These are phyloP conservation scores for Anthostomella pinea DNA, from an alignment of 2,329 filamentous ascomycete species.

Conservation along the genomic window DNA sequence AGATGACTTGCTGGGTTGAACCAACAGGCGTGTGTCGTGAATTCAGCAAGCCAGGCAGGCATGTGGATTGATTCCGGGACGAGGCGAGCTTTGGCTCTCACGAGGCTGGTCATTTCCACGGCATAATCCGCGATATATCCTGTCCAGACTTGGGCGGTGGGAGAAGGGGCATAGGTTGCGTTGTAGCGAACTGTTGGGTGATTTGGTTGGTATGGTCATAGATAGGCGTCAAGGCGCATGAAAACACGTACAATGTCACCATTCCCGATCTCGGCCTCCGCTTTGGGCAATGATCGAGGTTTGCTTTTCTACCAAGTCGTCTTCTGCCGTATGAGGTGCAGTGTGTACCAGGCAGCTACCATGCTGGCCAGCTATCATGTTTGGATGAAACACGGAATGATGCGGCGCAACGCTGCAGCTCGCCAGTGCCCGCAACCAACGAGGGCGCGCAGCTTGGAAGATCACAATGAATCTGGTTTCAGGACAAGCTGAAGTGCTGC, in stretches of 20 bases:
- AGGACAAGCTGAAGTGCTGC: background rate
- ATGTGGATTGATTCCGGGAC: no score
- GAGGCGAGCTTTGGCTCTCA: no score
- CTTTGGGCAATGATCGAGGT: no score
- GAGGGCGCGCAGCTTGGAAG: no score
- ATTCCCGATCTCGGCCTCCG: slow-evolving; percentile 5
- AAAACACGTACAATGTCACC: slow-evolving; percentile 32
- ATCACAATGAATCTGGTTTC: slow-evolving; percentile 2
- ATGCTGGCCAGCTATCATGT: no score
- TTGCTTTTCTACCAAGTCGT: no score
- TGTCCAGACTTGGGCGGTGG: background rate
- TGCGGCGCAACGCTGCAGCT: no score
- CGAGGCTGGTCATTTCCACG: background rate
- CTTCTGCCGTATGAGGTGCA: no score
- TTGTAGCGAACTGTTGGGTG: slow-evolving; percentile 16
- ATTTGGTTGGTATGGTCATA: slow-evolving; percentile 35
- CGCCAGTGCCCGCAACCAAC: no score
- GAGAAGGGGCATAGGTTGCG: slow-evolving; percentile 20
- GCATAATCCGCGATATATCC: background rate
- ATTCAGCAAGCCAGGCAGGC: no score
- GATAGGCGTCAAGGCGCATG: slow-evolving; percentile 42
- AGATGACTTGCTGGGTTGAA: slow-evolving; percentile 32
- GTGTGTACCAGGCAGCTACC: no score
- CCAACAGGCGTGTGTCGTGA: background rate
- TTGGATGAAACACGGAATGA: no score